phyloP scores from a whole-genome alignment of 805 yeast species.

The Candida rishiriensis region DNA sequence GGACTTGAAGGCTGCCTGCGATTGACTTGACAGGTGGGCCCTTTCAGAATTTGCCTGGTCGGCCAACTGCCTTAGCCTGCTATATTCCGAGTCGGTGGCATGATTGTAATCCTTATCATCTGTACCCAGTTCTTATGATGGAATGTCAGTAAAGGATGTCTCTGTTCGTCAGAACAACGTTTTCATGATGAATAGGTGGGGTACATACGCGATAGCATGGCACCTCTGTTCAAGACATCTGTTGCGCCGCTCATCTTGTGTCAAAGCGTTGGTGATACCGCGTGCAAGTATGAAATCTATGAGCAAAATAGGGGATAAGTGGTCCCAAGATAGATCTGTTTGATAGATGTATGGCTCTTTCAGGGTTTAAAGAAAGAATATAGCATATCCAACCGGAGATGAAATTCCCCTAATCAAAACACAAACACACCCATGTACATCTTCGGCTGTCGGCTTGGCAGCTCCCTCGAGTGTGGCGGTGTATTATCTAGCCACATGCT shows the following conservation, averaged over 20 bases:
- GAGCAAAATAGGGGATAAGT: too few species aligned
- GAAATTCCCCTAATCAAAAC: too few species aligned
- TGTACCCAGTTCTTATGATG: neutral
- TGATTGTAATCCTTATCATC: conserved; percentile 58
- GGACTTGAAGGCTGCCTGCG: conserved; percentile 69
- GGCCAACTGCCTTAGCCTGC: conserved; percentile 61
- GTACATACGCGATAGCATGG: conserved; percentile 20
- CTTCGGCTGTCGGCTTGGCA: neutral
- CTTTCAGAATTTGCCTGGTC: conserved; percentile 58
- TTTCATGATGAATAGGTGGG: neutral
- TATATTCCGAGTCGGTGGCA: conserved; percentile 63
- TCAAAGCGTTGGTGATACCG: neutral
- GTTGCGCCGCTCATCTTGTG: conserved; percentile 21
- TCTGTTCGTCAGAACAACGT: neutral
- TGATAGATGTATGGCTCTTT: too few species aligned
- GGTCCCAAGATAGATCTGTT: neutral
- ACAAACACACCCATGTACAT: too few species aligned
- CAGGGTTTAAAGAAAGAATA: too few species aligned
- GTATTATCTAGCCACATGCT: too few species aligned
- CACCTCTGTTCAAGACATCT: conserved; percentile 23
- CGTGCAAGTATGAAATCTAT: neutral
- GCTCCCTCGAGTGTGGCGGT: too few species aligned
- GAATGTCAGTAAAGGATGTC: neutral
- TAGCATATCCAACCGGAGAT: too few species aligned
- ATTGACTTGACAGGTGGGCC: conserved; percentile 51